These are phyloP conservation scores for Microascus cirrosus DNA, from an alignment of 2,329 filamentous ascomycete genomes.

Conservation along the genomic window DNA sequence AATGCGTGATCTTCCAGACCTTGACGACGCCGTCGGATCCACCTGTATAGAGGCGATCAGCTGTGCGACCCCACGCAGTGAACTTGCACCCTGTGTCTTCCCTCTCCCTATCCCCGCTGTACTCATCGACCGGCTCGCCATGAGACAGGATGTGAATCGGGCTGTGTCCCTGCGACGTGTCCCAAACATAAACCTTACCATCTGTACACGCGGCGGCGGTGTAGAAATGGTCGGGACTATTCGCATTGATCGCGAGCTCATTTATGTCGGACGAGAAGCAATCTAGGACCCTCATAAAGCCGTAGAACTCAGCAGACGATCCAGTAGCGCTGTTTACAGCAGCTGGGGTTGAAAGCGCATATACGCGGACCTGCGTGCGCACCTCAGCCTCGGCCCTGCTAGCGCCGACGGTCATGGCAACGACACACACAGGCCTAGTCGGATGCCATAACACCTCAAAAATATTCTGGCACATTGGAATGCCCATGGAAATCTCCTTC, in stretches of 20 bases:
- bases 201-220: constrained; percentile 52
- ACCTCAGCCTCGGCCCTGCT: constrained; percentile 30
- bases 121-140: constrained; percentile 28
- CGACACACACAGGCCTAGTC: constrained; percentile 37
- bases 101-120: constrained; percentile 32
- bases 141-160: constrained; percentile 46
- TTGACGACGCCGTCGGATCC: constrained; percentile 53
- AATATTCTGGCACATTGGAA: constrained; percentile 45
- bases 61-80: constrained; percentile 45
- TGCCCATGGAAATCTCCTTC: constrained; percentile 33
- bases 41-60: constrained; percentile 50
- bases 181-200: constrained; percentile 52
- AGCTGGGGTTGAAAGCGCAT: constrained; percentile 12
- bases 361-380: constrained; percentile 48
- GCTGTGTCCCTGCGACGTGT: constrained; percentile 41
- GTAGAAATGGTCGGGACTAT: constrained; percentile 36
- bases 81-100: constrained; percentile 56
- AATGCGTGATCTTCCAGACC: constrained; percentile 47
- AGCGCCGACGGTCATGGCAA: constrained; percentile 42
- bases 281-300: constrained; percentile 42
- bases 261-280: constrained; percentile 52
- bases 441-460: constrained; percentile 58
- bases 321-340: neutral
- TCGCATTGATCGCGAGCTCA: constrained; percentile 48
- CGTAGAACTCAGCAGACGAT: constrained; percentile 13